phyloP scores from a whole-genome alignment of 352 stramenopile species.

The Phytophthora sansomeana region DNA sequence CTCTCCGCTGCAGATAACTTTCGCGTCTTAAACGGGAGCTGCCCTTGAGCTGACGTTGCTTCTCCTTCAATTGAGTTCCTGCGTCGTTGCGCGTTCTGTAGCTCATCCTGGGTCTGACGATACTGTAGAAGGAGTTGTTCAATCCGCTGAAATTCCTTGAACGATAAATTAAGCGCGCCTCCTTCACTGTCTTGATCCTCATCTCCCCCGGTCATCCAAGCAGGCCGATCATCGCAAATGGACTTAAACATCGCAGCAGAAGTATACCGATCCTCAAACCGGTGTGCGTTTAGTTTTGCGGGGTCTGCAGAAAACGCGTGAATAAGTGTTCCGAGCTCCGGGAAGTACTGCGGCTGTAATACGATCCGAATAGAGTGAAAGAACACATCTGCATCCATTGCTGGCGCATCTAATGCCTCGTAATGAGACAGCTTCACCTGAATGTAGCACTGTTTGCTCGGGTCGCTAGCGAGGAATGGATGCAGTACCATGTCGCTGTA shows the following conservation, averaged over 20 bases:
- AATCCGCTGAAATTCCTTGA: conserved; percentile 87
- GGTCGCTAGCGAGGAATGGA: conserved; percentile 75
- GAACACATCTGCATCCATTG: conserved; percentile 85
- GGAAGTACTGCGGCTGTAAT: conserved; percentile 83
- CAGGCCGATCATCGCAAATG: conserved; percentile 69
- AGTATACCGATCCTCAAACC: conserved; percentile 36
- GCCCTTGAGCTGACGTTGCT: conserved; percentile 1
- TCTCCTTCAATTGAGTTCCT: conserved; percentile 28
- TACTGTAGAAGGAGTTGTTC: conserved; percentile 85
- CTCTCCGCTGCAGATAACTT: conserved; percentile 78
- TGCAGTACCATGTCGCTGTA: conserved; percentile 58
- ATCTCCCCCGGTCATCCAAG: conserved; percentile 57
- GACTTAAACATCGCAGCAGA: conserved; percentile 76
- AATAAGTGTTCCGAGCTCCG: conserved; percentile 71
- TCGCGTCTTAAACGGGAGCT: conserved; percentile 41
- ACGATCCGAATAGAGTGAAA: conserved; percentile 84
- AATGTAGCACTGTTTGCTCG: conserved; percentile 76
- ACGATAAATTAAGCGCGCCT: conserved; percentile 63
- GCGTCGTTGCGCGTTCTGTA: conserved; percentile 43
- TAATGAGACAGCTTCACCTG: conserved; percentile 88
- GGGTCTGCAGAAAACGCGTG: conserved; percentile 64
- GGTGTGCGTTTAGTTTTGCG: conserved; percentile 18
- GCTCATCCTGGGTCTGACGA: conserved; percentile 75
- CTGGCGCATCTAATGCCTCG: conserved; percentile 70
- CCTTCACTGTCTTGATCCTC: conserved; percentile 42